Evolutionary conservation across 1,139 yeast species (phyloP), one percentile per base, ranked within the genome.

Genomic region (Citeromyces hawaiiensis): DNA sequence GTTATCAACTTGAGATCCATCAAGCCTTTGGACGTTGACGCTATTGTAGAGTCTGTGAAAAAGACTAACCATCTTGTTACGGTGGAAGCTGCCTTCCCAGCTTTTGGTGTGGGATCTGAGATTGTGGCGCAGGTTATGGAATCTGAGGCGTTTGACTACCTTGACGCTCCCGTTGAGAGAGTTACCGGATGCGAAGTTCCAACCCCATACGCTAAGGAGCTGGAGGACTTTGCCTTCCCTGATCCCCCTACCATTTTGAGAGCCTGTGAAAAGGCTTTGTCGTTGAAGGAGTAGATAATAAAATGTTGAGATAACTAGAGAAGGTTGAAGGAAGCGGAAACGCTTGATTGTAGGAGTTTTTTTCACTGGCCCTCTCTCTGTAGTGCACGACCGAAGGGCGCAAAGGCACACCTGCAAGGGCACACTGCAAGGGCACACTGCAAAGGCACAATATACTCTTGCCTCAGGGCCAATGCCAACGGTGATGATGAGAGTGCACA

Each of bases 131-230:
- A 87, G 67, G 73, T 93, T 58, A 87, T 91, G 96, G 99, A 93
- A 70, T 78, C 94, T 42, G 97, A 88, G 65, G 97, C 95, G 42
- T 91, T 91, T 53, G 98, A 93, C 67, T 85, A 87, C 75, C 77
- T 93, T 63, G 99, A 93, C 64, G 95, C 98, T 47, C 99, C 99
- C 52, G 91, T 91, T 51, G 94, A 83, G 68, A 86, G 98, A 73
- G 93, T 88, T 56, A 93, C 98, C 45, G 98, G 98, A 63, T 94
- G 97, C 59, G 99, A 93, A 68, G 96, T 88, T 32, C 98, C 99
- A 61, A 93, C 98, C 52, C 99, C 99, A 49, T 93, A 93, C 61
- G 96, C 96, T 52, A 76, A 79, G 64, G 93, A 83, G 67, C 76
- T 93, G 60, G 99, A 93, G 74, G 94, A 83, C 68, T 85, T 91